Percentiles rank a stretch among this genome's conserved stretches.
Evolutionary conservation across 352 stramenopile genomes (phyloP).

Genomic region (Phytophthora pisi): DNA sequence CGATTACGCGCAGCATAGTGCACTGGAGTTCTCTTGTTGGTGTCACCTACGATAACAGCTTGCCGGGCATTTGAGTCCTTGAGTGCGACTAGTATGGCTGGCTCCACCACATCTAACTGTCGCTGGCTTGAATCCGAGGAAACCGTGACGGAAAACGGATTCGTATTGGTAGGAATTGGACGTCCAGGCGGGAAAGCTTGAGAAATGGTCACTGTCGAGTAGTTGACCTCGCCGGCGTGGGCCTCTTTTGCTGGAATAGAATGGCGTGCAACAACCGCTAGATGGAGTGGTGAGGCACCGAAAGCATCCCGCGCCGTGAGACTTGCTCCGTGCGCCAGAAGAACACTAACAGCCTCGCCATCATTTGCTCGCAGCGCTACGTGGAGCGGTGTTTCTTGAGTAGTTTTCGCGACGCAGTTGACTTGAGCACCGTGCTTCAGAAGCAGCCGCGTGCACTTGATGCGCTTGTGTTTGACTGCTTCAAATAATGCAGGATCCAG

Average conservation of each 20-base stretch:
- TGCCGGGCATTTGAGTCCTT: constrained; percentile 47
- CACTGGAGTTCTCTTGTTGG: constrained; percentile 55
- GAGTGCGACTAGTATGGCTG: constrained; percentile 62
- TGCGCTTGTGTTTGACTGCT: constrained; percentile 41
- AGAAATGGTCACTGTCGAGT: constrained; percentile 39
- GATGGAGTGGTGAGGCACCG: constrained; percentile 50
- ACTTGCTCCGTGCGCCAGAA: constrained; percentile 57
- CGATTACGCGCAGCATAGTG: constrained; percentile 68
- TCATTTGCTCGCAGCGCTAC: constrained; percentile 51
- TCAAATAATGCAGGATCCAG: constrained; percentile 54
- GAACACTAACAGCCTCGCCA: constrained; percentile 38
- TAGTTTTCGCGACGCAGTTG: constrained; percentile 44
- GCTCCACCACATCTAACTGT: constrained; percentile 21
- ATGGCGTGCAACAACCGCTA: constrained; percentile 49
- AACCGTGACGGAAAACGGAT: constrained; percentile 16
- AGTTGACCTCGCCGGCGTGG: constrained; percentile 63
- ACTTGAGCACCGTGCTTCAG: constrained; percentile 51
- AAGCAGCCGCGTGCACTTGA: constrained; percentile 44
- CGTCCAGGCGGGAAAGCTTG: constrained; percentile 22
- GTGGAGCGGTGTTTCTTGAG: constrained; percentile 55
- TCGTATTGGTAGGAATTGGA: constrained; percentile 16
- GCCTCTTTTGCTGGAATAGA: constrained; percentile 54
- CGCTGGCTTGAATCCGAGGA: constrained; percentile 14
- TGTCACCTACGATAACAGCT: constrained; percentile 53
- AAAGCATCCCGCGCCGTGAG: constrained; percentile 45